Evolutionary conservation across 2,329 filamentous ascomycete genomes (phyloP).

Genomic region (Neurospora crassa): DNA sequence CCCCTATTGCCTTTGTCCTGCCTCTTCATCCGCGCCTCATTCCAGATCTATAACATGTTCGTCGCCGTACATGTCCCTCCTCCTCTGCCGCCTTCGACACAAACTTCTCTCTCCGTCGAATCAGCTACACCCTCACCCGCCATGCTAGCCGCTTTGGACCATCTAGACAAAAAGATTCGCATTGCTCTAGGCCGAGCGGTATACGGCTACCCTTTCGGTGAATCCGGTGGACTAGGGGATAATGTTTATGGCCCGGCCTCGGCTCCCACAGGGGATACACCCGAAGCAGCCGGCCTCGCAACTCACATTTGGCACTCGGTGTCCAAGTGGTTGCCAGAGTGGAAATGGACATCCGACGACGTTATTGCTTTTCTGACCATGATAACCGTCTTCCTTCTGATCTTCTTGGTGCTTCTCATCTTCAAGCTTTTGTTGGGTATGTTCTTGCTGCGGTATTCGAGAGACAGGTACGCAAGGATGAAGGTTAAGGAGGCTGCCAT

Average conservation of each 20-base stretch:
- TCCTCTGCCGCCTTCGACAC: constrained; percentile 55
- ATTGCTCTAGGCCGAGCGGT: constrained; percentile 67
- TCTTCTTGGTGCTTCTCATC: constrained; percentile 77
- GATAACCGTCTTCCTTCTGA: constrained; percentile 73
- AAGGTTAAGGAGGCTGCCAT: constrained; percentile 54
- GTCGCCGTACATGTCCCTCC: constrained; percentile 76
- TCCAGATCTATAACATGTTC: constrained; percentile 98
- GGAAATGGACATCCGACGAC: constrained; percentile 57
- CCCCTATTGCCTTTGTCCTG: constrained; percentile 89
- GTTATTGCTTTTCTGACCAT: constrained; percentile 70
- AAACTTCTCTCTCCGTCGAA: constrained; percentile 57
- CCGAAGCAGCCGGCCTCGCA: constrained; percentile 2
- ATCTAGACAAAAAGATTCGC: constrained; percentile 68
- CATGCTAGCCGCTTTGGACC: constrained; percentile 66
- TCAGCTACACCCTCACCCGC: constrained; percentile 54
- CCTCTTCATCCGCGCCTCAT: constrained; percentile 85
- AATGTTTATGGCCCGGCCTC: constrained; percentile 6
- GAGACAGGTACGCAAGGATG: constrained; percentile 73
- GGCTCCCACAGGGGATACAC: neutral
- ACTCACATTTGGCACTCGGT: neutral
- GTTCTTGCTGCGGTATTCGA: constrained; percentile 68
- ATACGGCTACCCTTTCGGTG: constrained; percentile 45
- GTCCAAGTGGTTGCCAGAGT: neutral
- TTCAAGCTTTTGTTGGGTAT: constrained; percentile 83
- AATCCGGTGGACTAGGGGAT: neutral